Base-by-base conservation (phyloP, 208 protist species). In the Leishmania braziliensis region DNA sequence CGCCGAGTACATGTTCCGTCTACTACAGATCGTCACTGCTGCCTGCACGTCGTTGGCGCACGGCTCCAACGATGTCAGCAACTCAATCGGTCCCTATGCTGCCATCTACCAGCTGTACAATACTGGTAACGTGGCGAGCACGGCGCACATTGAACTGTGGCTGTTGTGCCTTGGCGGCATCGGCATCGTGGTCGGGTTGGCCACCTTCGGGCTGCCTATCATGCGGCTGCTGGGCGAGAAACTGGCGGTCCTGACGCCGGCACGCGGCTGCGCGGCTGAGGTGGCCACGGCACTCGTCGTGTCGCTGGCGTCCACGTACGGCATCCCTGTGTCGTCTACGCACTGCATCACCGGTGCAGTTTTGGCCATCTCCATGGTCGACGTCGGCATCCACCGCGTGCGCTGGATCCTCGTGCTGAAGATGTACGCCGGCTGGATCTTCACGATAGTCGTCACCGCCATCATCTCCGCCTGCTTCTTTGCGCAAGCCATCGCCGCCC, bases 321-420 rank as follows among this genome's bases (percentile, higher is more conserved):
- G 87, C 60, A 84, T 97, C 69, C 94, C 96, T 33, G 87, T 98
- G 48, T 95, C 91, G 20, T 97, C 94, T 14, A 98, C 96, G 33
- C 95, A 97, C 85, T 93, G 90, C 79, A 96, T 93, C 77, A 91
- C 93, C 62, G 94, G 95, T 51, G 89, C 90, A 29, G 84, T 98
- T 26, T 72, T 96, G 48, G 88, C 87, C 36, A 88, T 93, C 68
- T 84, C 81, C 29, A 80, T 97, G 58, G 75, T 92, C 9, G 90
- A 95, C 60, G 80, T 90, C 69, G 87, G 88, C 51, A 60, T 90
- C 51, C 75, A 36, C 51, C 73, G 84, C 20, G 80, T 92, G 63
- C 84, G 84, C 62, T 95, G 89, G 89, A 51, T 72, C 8, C 63
- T 95, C 6, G 81, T 91, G 63, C 84, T 86, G 36, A 88, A 89